Evolutionary conservation across 139 green algal species (phyloP), one percentile per base, ranked within the genome.

Genomic region (Yamagishiella unicocca): DNA sequence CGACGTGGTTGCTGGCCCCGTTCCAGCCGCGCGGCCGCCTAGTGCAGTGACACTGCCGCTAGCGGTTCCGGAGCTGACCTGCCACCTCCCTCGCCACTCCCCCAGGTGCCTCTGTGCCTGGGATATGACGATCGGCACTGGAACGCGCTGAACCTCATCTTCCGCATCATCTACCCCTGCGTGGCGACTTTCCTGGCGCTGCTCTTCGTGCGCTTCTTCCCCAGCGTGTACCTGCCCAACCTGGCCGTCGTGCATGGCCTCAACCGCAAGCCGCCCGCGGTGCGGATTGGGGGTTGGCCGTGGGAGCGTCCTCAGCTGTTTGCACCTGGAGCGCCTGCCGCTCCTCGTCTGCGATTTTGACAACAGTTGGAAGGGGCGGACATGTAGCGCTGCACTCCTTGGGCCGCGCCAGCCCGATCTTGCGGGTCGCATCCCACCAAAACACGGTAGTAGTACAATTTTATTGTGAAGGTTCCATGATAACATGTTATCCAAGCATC

Each of bases 131-230:
- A 68, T 35, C 25, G 24, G 35, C 82, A 87, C 67, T 87, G 35
- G 35, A 43, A 80, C 53, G 67, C 25, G 33, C 67, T 80, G 9
- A 87, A 87, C 67, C 66, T 87, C 9, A 33, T 71, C 25, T 87
- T 87, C 38, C 82, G 82, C 67, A 35, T 87, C 50, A 80, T 87
- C 62, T 87, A 61, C 35, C 82, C 82, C 27, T 53, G n/a, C 67
- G 27, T 80, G 5, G 53, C 67, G 46, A 80, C 67, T 46, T 55
- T 58, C 37, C 46, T 87, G 67, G 66, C 67, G 27, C 67, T 87
- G 33, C 67, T 87, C 0, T 77, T 72, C 31, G 67, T 71, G 82
- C 82, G 82, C 33, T 71, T 81, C 50, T 77, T 81, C 64, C 82
- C 82, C 24, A 31, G 27, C 80, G 19, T 37, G 6, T 58, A 62